Percentiles rank a stretch among this genome's conserved stretches.
Conservation (phyloP, 192 early-diverging fungal genomes). For the Mortierella hygrophila region DNA sequence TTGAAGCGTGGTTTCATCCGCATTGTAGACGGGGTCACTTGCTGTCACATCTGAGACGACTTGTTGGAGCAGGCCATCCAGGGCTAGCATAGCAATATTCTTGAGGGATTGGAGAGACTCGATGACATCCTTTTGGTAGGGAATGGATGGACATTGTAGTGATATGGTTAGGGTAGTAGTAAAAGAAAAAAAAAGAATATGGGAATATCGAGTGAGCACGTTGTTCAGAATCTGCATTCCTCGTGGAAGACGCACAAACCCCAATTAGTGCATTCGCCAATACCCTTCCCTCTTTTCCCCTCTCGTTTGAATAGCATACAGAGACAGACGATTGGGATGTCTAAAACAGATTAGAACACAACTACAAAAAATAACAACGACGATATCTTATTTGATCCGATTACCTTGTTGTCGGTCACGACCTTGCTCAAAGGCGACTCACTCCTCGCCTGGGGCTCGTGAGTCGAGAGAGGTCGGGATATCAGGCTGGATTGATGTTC, state of each 20-base stretch:
- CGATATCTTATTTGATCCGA: not conserved
- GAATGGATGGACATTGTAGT: not conserved
- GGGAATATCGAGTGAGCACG: not conserved
- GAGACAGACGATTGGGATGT: not conserved
- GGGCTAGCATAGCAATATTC: slow-evolving; percentile 60
- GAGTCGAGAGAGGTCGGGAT: slow-evolving; percentile 13
- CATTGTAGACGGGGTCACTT: slow-evolving; percentile 36
- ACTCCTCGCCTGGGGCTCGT: slow-evolving; percentile 13
- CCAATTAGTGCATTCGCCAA: not conserved
- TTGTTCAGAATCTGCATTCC: slow-evolving; percentile 6
- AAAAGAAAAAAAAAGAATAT: slow-evolving; percentile 1
- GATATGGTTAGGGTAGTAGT: not conserved
- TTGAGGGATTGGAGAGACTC: slow-evolving; percentile 66
- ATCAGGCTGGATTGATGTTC: slow-evolving; percentile 11
- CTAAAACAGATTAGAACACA: not conserved
- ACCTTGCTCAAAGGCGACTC: slow-evolving; percentile 12
- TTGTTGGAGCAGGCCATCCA: slow-evolving; percentile 64
- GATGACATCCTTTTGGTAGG: slow-evolving; percentile 53
- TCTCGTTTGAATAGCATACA: not conserved
- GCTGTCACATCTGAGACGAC: slow-evolving; percentile 55
- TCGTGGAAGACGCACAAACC: not conserved
- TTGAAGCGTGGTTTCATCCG: slow-evolving; percentile 46
- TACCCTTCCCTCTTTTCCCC: not conserved
- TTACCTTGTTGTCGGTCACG: slow-evolving; percentile 43
- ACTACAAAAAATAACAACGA: not conserved